phyloP scores from a whole-genome alignment of 208 protist species.

The Trypanosoma theileri region DNA sequence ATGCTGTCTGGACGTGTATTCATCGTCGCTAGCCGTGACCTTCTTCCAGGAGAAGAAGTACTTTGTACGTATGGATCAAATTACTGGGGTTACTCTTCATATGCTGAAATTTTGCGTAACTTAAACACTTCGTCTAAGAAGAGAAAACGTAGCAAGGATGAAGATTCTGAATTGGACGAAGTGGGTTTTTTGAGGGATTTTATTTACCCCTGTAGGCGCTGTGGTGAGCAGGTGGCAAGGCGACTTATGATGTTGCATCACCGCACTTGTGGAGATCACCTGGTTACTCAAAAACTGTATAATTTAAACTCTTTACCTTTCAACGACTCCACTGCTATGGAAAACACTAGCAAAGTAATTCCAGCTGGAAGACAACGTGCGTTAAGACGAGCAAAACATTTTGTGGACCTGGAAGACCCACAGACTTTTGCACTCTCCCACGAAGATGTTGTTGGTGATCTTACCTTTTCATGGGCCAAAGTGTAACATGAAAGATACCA shows the following conservation, averaged over 20 bases:
- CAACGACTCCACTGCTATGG: slow-evolving; percentile 66
- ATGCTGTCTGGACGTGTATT: slow-evolving; percentile 74
- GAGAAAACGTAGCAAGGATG: slow-evolving; percentile 6
- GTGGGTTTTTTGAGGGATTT: slow-evolving; percentile 21
- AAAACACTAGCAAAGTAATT: slow-evolving; percentile 40
- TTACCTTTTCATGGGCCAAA: slow-evolving; percentile 52
- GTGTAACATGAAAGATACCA: slow-evolving; percentile 1
- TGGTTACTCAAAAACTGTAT: slow-evolving; percentile 39
- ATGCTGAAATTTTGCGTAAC: slow-evolving; percentile 49
- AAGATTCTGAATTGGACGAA: slow-evolving; percentile 9
- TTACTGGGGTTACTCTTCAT: slow-evolving; percentile 86
- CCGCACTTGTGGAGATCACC: slow-evolving; percentile 64
- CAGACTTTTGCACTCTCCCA: slow-evolving; percentile 81
- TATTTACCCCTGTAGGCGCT: slow-evolving; percentile 49
- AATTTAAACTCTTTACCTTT: slow-evolving; percentile 68
- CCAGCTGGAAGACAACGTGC: slow-evolving; percentile 31
- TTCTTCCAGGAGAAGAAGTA: slow-evolving; percentile 75
- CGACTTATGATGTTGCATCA: slow-evolving; percentile 54
- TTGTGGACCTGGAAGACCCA: slow-evolving; percentile 70
- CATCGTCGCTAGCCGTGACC: slow-evolving; percentile 71
- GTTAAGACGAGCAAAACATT: slow-evolving; percentile 46
- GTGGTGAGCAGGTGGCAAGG: slow-evolving; percentile 47
- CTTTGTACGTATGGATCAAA: slow-evolving; percentile 81
- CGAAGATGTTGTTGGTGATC: slow-evolving; percentile 76
- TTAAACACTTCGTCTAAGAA: slow-evolving; percentile 1